These are phyloP conservation scores for Zymoseptoria ardabiliae DNA, from an alignment of 2,329 filamentous ascomycete species.

Conservation along the genomic window DNA sequence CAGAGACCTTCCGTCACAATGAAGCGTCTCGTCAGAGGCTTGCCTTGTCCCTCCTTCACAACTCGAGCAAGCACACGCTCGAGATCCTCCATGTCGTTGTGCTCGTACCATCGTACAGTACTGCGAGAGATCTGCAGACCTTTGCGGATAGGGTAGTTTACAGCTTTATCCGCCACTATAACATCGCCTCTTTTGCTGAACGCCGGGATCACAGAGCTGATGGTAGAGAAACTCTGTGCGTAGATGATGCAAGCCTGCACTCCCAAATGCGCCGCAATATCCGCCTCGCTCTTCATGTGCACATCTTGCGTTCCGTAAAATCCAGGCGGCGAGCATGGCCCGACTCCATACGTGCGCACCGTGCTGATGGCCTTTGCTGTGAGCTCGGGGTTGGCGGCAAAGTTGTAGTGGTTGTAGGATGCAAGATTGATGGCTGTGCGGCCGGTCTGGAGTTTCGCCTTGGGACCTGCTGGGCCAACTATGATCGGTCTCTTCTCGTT, in stretches of 20 bases:
- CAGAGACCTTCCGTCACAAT: slow-evolving; percentile 95
- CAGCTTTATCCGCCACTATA: slow-evolving; percentile 87
- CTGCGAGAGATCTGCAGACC: slow-evolving; percentile 89
- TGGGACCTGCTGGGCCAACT: slow-evolving; percentile 82
- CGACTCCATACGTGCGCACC: slow-evolving; percentile 89
- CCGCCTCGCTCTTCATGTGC: slow-evolving; percentile 91
- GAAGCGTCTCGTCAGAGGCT: slow-evolving; percentile 84
- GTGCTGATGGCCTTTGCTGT: slow-evolving; percentile 94
- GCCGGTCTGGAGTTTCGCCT: slow-evolving; percentile 67
- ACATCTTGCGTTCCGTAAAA: slow-evolving; percentile 99
- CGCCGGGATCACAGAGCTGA: slow-evolving; percentile 91
- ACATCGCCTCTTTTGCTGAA: slow-evolving; percentile 97
- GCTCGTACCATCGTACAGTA: slow-evolving; percentile 87
- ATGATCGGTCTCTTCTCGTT: slow-evolving; percentile 81
- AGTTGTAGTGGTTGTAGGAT: slow-evolving; percentile 96
- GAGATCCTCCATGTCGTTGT: slow-evolving; percentile 92
- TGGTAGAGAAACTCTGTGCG: slow-evolving; percentile 90
- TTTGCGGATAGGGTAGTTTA: slow-evolving; percentile 90
- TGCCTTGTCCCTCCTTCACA: slow-evolving; percentile 78
- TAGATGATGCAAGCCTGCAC: slow-evolving; percentile 89
- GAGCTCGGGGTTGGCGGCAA: slow-evolving; percentile 83
- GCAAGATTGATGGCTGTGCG: slow-evolving; percentile 89
- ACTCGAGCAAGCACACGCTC: slow-evolving; percentile 79
- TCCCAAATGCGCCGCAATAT: slow-evolving; percentile 84
- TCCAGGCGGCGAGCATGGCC: slow-evolving; percentile 90